Conservation (phyloP, 208 protist species). For the Crithidia fasciculata region DNA sequence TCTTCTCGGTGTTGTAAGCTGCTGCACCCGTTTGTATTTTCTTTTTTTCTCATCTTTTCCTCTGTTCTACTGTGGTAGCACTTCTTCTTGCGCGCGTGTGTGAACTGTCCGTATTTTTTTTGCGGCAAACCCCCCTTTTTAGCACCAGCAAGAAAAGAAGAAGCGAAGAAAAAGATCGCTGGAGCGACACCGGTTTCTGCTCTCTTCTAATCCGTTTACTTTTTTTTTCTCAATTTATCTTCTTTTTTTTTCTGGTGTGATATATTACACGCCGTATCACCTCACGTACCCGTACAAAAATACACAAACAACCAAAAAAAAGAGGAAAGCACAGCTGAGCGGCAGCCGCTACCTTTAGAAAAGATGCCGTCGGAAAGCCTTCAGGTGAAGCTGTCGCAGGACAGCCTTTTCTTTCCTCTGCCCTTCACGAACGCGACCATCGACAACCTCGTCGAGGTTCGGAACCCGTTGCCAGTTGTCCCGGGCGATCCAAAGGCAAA, state of each 20-base stretch:
- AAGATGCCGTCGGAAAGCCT: constrained; percentile 26
- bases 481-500: constrained; percentile 46
- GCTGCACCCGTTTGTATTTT: neutral
- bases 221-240: constrained; percentile 22
- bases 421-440: constrained; percentile 75
- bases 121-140: no score
- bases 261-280: neutral
- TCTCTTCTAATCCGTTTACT: neutral
- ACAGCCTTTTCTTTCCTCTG: constrained; percentile 78
- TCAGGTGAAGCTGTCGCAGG: constrained; percentile 68
- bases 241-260: constrained; percentile 21
- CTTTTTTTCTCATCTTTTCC: neutral
- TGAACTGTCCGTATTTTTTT: no score
- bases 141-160: constrained; percentile 9
- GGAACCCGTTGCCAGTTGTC: constrained; percentile 55
- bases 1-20: neutral
- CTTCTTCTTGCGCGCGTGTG: no score
- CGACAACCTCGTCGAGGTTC: constrained; percentile 81
- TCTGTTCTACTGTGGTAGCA: neutral
- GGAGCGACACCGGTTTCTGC: no score
- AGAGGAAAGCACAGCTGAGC: neutral
- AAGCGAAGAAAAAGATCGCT: constrained; percentile 1
- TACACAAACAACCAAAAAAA: constrained; percentile 14
- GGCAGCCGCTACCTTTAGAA: neutral
- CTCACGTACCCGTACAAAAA: constrained; percentile 14